Evolutionary conservation across 306 rosid species (phyloP).

Genomic region (Lupinus albus): DNA sequence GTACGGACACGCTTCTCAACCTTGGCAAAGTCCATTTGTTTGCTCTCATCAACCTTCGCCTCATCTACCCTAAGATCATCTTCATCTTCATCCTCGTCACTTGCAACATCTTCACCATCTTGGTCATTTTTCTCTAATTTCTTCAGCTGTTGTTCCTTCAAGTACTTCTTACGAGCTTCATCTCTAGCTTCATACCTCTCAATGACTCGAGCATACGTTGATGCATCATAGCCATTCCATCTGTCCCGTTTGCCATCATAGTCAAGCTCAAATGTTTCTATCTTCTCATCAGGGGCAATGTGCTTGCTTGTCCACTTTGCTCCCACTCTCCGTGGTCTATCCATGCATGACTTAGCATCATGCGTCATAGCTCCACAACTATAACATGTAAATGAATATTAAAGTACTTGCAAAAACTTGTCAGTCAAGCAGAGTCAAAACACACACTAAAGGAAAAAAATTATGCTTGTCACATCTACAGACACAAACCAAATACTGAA

Average conservation of each 20-base stretch:
- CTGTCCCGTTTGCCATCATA: constrained; percentile 69
- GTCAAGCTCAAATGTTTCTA: constrained; percentile 62
- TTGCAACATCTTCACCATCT: constrained; percentile 46
- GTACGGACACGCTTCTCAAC: constrained; percentile 70
- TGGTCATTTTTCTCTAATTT: constrained; percentile 57
- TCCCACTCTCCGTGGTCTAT: constrained; percentile 55
- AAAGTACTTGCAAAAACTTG: not conserved
- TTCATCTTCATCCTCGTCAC: constrained; percentile 54
- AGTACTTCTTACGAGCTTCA: constrained; percentile 59
- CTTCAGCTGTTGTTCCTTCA: constrained; percentile 58
- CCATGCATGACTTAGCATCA: constrained; percentile 57
- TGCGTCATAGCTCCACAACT: constrained; percentile 70
- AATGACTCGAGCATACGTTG: constrained; percentile 59
- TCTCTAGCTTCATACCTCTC: constrained; percentile 64
- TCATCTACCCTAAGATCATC: constrained; percentile 62
- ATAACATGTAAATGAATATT: not conserved
- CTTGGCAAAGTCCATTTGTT: constrained; percentile 69
- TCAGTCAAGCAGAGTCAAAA: not conserved
- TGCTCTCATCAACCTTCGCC: constrained; percentile 69
- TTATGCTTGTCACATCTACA: too few species aligned
- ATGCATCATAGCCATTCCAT: constrained; percentile 72
- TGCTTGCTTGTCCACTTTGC: constrained; percentile 62
- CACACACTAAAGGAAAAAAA: not conserved
- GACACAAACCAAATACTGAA: too few species aligned
- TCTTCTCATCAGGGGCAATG: constrained; percentile 71